Conservation (phyloP, 2,329 filamentous ascomycete genomes). For the Microascus cirrosus region DNA sequence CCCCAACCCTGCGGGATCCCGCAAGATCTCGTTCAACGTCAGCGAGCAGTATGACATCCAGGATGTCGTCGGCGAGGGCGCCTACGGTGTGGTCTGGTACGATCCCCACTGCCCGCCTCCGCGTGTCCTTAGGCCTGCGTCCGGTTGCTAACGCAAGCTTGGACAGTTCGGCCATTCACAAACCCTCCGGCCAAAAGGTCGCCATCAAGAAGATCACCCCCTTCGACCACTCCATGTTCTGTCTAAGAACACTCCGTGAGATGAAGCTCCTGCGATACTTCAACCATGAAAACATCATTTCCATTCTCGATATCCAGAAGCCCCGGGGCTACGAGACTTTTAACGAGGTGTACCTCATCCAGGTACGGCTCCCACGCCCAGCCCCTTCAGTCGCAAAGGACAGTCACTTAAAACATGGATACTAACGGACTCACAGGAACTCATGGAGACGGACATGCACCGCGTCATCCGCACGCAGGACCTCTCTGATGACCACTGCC, state of each 20-base stretch:
- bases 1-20: conserved; percentile 50
- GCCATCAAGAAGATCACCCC: conserved; percentile 99
- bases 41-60: conserved; percentile 99
- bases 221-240: conserved; percentile 99
- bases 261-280: conserved; percentile 99
- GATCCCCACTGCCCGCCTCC: conserved; percentile 16
- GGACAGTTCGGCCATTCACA: conserved; percentile 84
- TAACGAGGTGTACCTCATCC: conserved; percentile 96
- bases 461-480: conserved; percentile 97
- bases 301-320: conserved; percentile 97
- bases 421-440: conserved; percentile 47
- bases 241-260: conserved; percentile 87
- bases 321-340: conserved; percentile 92
- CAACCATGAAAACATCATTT: conserved; percentile 99
- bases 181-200: conserved; percentile 95
- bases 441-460: conserved; percentile 99
- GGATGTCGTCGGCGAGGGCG: conserved; percentile 96
- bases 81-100: conserved; percentile 97
- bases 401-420: background rate
- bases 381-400: background rate
- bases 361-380: conserved; percentile 44
- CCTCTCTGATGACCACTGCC: conserved; percentile 96
- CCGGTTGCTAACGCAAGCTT: background rate
- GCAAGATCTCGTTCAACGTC: conserved; percentile 99
- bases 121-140: background rate